Percentiles rank a stretch among this genome's conserved stretches.
Conservation (phyloP, 2,329 filamentous ascomycete species). For the Colletotrichum lupini region DNA sequence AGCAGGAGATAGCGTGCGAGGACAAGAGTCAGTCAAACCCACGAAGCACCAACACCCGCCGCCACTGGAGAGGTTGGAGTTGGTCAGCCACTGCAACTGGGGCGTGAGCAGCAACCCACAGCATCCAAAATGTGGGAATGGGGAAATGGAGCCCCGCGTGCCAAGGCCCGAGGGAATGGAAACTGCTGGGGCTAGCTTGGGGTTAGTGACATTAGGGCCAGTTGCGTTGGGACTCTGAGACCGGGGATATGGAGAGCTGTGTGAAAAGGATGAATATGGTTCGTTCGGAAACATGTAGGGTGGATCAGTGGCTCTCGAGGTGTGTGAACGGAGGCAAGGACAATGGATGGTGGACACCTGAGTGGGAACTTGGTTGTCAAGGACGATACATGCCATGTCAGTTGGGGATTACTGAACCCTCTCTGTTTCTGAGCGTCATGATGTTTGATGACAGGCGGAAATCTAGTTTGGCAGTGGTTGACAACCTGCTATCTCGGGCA, state of each 20-base stretch:
- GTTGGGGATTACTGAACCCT: neutral
- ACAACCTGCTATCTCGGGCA: neutral
- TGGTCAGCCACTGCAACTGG: conserved; percentile 21
- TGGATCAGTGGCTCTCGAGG: conserved; percentile 1
- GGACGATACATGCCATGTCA: neutral
- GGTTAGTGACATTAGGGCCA: conserved; percentile 3
- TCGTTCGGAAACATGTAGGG: conserved; percentile 18
- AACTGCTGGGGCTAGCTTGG: conserved; percentile 23
- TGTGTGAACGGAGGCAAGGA: neutral
- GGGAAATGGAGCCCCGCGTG: conserved; percentile 31
- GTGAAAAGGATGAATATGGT: conserved; percentile 9
- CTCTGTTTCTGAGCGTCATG: neutral
- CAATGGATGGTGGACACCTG: no score
- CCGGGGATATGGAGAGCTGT: conserved; percentile 9
- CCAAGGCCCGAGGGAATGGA: conserved; percentile 36
- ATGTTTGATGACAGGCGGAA: neutral
- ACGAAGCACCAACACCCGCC: neutral
- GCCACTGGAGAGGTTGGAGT: conserved; percentile 16
- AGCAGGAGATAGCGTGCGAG: conserved; percentile 5
- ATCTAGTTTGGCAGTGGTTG: neutral
- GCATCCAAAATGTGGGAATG: neutral
- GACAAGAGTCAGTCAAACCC: neutral
- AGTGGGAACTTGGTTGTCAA: neutral
- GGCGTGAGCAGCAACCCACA: neutral
- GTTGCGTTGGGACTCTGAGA: conserved; percentile 16